Base-by-base conservation (phyloP, 768 basidiomycete species). In the Amanita muscaria region DNA sequence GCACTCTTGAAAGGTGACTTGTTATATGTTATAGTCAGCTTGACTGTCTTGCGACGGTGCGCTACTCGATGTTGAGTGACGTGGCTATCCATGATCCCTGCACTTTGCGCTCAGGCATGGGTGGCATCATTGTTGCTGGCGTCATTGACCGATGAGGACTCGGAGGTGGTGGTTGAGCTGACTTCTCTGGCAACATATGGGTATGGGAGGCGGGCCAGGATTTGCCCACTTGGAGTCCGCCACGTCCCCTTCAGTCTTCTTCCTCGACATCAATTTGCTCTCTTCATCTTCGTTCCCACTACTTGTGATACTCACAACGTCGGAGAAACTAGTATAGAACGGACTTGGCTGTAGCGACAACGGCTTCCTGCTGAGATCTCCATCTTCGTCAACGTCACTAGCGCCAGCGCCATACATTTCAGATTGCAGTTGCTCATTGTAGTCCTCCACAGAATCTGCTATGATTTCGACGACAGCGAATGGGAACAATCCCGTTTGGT, bases 401-500 rank as follows among this genome's bases (percentile, higher is more conserved):
- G 46, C 1, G 16, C 22, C 46, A 25, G 5, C 10, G 12, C 31
- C 46, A 14, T 47, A 34, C 11, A n/a, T n/a, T n/a, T n/a, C 34
- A 31, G 1, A 21, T 39, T 50, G 34, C 37, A n/a, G n/a, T n/a
- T n/a, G n/a, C n/a, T n/a, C n/a, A n/a, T n/a, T n/a, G n/a, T n/a
- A 14, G 68, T 61, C 34, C 60, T 64, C 18, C 63, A 57, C 7
- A 61, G 56, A 1, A 72, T 54, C 22, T n/a, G n/a, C n/a, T n/a
- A n/a, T n/a, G n/a, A 65, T 56, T 52, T 89, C 84, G 7, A 79
- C 81, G 60, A 89, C 85, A 5, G 79, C 73, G 1, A 76, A 73
- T 0, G 91, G 91, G 70, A 96, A 93, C 32, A 94, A 59, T 11
- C 91, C 91, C 41, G 73, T 78, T 49, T 69, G 69, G 2, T 86